Percentiles rank a stretch among this genome's conserved stretches.
Evolutionary conservation across 108 stramenopile genomes (phyloP).

Genomic region (Stephanodiscus triporus): DNA sequence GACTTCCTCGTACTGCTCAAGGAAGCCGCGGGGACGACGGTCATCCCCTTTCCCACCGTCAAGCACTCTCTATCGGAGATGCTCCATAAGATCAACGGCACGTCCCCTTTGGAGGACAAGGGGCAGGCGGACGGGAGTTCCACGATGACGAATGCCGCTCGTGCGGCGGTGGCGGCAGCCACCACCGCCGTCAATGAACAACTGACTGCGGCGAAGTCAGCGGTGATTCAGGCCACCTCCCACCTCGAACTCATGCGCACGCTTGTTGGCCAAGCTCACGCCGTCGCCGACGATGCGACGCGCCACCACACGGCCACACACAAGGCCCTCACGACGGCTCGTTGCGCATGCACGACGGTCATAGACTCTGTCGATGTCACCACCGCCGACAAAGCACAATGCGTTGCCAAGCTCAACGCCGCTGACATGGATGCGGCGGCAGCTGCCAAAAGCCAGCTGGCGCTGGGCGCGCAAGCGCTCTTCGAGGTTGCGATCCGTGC

Average conservation of each 20-base stretch:
- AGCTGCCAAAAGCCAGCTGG: background rate
- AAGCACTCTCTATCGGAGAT: conserved; percentile 1
- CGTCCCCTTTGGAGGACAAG: no score
- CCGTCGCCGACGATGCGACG: background rate
- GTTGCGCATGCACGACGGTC: background rate
- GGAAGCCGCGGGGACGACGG: background rate
- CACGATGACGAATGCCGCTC: background rate
- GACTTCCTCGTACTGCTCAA: conserved; percentile 1
- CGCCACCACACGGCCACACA: background rate
- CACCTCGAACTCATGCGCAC: background rate
- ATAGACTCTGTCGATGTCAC: background rate
- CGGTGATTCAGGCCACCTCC: no score
- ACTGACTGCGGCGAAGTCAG: background rate
- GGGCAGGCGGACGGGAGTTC: no score
- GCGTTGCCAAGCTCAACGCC: conserved; percentile 1
- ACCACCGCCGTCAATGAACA: background rate
- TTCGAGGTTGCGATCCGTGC: background rate
- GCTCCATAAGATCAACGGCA: conserved; percentile 10
- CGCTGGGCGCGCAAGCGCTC: background rate
- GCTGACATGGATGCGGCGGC: background rate
- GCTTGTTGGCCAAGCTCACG: no score
- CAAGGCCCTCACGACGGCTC: background rate
- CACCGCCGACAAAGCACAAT: background rate
- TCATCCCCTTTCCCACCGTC: conserved; percentile 5
- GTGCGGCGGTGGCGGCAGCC: background rate